Evolutionary conservation across 2,329 filamentous ascomycete species (phyloP), one percentile per base, ranked within the genome.

Genomic region (Cytospora leucostoma): DNA sequence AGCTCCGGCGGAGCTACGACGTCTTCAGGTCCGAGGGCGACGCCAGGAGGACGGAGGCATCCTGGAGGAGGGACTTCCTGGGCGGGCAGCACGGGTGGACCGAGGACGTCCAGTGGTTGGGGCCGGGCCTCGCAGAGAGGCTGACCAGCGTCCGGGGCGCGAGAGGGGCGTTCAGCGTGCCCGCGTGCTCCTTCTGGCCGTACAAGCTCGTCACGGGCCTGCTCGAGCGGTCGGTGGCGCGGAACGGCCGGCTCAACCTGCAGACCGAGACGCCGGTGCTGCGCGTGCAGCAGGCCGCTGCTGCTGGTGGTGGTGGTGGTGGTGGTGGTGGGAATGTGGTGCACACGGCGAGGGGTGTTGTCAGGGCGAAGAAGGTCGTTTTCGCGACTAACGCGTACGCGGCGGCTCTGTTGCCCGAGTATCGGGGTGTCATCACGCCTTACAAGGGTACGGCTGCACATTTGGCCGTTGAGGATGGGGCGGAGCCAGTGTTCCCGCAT

Each of bases 191-290:
- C 7, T 11, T 66, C 3, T 66, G 64, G 64, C 64, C 64, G 4
- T 66, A 66, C 7, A 66, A 64, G 21, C 62, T 66, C 15, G 64
- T 66, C 19, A 63, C 61, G 7, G 50, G n/a, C n/a, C 21, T 66
- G 7, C 50, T 66, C 10, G 53, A 66, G 59, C 15, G 58, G 37
- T 55, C 58, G 6, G 40, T 66, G n/a, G 32, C 33, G 2, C 55
- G 19, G 27, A 61, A 64, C 1, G 6, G 33, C 1, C 17, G 27
- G 15, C 32, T 65, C 3, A 66, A 66, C 21, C 4, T 66, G 12
- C 61, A 66, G 57, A 66, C 64, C 3, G 58, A 64, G 44, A 66
- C 64, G 7, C 62, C 64, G 1, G 64, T 66, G n/a, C 35, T 55
- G 55, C 47, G 21, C 17, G 19, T 63, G 21, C 49, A 66, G 21